Base-by-base conservation (phyloP, 306 rosid species). In the Calophaca sinica region DNA sequence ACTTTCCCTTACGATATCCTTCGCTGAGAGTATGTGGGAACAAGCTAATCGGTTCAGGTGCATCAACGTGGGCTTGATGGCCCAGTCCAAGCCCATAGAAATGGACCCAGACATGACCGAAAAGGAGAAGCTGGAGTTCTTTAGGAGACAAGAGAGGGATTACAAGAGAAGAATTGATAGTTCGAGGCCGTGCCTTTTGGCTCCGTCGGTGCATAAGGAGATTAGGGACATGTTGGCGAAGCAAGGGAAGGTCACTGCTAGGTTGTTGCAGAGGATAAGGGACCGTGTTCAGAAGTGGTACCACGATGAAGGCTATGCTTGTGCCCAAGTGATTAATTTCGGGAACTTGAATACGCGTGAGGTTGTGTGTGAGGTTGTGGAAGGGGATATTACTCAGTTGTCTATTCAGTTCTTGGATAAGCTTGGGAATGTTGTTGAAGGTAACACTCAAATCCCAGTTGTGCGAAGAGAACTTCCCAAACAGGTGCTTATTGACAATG, bases 301-400 rank as follows among this genome's bases (percentile, higher is more conserved):
- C 77, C 97, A 92, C 12, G 99, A 96, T 53, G 99, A 92, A 73
- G 99, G 99, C 3, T 96, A 87, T 76, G 99, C 99, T 0, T 96
- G 99, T 28, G 99, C 98, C 2, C 99, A 96, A 76, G 99, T 96
- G 11, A 96, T 96, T 44, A 96, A 96, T 82, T 96, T 96, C 9
- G 99, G 99, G 52, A 96, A 96, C 60, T 81, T 96, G 62, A 96
- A 96, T 44, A 96, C 99, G 7, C 87, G 86, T 64, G 99, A 96
- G 88, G 98, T 96, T 51, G 99, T 96, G 14, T 96, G 99, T 62
- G 99, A 96, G 86, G 99, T 96, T 76, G 98, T 96, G 20, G 98
- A 96, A 84, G 99, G 99, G 61, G 99, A 92, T 77, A 96, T 96
- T 35, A 96, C 97, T 3, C 89, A 96, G 74, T 74, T 90, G 73